Percentiles rank a stretch among this genome's conserved stretches.
Conservation (phyloP, 169 alveolate genomes). For the Blepharisma undulans region DNA sequence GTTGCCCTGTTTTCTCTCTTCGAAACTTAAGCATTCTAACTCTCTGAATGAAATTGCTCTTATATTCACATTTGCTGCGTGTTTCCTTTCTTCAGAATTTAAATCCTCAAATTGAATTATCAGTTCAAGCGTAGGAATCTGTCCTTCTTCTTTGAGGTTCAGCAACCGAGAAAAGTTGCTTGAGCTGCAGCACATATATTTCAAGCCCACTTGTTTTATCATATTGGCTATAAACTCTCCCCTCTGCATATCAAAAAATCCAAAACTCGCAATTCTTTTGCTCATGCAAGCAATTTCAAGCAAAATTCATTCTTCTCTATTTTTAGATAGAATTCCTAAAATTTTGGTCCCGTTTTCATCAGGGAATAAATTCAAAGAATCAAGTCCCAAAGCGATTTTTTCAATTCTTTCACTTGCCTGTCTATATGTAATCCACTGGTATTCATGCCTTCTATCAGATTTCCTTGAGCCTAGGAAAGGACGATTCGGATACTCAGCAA, state of each 20-base stretch:
- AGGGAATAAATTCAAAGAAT: background rate
- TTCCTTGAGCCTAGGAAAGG: constrained; percentile 7
- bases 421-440: constrained; percentile 41
- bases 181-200: background rate
- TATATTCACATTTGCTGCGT: background rate
- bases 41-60: background rate
- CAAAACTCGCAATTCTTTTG: background rate
- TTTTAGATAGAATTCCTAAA: background rate
- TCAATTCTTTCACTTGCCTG: constrained; percentile 15
- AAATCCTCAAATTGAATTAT: background rate
- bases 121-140: background rate
- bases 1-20: background rate
- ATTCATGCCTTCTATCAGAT: constrained; percentile 13
- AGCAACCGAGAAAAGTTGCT: background rate
- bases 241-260: background rate
- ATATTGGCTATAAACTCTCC: background rate
- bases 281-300: background rate
- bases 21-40: background rate
- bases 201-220: background rate
- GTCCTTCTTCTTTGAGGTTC: background rate
- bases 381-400: background rate
- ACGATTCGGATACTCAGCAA: background rate
- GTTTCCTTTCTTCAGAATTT: background rate
- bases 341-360: background rate
- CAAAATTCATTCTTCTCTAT: constrained; percentile 3